Evolutionary conservation across 2,329 filamentous ascomycete species (phyloP).

Genomic region (Ceratocystis eucalypticola): DNA sequence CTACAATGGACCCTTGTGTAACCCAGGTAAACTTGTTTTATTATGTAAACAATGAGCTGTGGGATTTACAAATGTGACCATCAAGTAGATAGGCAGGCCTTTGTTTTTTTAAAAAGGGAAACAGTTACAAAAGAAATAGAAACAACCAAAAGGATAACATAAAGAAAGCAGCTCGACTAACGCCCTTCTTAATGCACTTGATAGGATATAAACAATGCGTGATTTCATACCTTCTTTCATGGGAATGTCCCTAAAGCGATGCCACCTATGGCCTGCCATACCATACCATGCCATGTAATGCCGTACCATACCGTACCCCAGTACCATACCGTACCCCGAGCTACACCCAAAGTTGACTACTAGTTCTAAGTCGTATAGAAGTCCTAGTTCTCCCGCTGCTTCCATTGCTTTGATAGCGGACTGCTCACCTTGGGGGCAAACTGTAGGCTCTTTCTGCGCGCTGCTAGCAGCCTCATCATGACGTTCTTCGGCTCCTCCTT

Average conservation of each 20-base stretch:
- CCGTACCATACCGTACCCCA: too few species aligned
- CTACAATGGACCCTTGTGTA: too few species aligned
- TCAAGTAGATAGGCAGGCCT: neutral
- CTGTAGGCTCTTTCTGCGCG: conserved; percentile 62
- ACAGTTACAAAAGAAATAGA: neutral
- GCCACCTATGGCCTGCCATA: too few species aligned
- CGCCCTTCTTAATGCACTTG: neutral
- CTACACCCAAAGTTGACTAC: too few species aligned
- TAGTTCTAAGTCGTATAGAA: neutral
- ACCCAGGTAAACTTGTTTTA: too few species aligned
- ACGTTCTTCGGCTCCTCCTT: conserved; percentile 42
- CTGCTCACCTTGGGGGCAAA: conserved; percentile 64
- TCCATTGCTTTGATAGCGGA: conserved; percentile 50
- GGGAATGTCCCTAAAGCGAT: neutral
- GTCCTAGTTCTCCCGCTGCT: conserved; percentile 21
- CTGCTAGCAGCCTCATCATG: conserved; percentile 52
- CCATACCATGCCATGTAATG: too few species aligned
- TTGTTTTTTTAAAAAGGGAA: neutral
- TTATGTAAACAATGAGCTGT: too few species aligned
- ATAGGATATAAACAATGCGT: conserved; percentile 7
- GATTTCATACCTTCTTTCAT: conserved; percentile 3
- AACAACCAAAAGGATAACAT: neutral
- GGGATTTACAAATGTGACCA: neutral
- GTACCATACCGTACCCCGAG: too few species aligned
- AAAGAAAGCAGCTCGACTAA: neutral